These are phyloP conservation scores for Smittium culicis DNA, from an alignment of 371 early-diverging fungal species.

Conservation along the genomic window DNA sequence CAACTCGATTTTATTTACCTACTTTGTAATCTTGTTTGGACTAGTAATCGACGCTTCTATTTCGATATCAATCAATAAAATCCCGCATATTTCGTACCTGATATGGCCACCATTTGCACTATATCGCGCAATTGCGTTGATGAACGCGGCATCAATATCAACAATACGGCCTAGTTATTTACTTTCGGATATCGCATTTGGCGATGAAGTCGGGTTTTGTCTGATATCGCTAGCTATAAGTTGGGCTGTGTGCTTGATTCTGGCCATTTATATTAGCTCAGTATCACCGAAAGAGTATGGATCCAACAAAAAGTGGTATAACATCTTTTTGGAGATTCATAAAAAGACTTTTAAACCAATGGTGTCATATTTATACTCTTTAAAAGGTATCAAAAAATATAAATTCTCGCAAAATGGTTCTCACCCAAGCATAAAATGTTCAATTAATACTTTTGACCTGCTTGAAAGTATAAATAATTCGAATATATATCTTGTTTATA, in stretches of 20 bases:
- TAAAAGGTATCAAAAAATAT: too few species aligned
- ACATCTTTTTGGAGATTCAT: too few species aligned
- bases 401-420: too few species aligned
- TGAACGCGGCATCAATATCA: constrained; percentile 34
- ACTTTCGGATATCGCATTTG: constrained; percentile 24
- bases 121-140: constrained; percentile 37
- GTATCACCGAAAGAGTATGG: too few species aligned
- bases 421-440: too few species aligned
- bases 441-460: too few species aligned
- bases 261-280: too few species aligned
- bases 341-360: too few species aligned
- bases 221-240: constrained; percentile 38
- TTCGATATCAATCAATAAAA: constrained; percentile 24
- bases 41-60: constrained; percentile 41
- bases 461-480: too few species aligned
- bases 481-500: too few species aligned
- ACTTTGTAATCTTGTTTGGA: constrained; percentile 42
- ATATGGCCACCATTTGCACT: constrained; percentile 49
- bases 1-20: constrained; percentile 39
- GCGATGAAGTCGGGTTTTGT: constrained; percentile 37
- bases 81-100: constrained; percentile 34
- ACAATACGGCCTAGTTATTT: constrained; percentile 27
- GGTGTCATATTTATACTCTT: too few species aligned
- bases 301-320: too few species aligned
- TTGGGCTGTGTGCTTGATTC: constrained; percentile 35